Conservation (phyloP, 495 filamentous ascomycete genomes). For the Antarctomyces pellizariae region DNA sequence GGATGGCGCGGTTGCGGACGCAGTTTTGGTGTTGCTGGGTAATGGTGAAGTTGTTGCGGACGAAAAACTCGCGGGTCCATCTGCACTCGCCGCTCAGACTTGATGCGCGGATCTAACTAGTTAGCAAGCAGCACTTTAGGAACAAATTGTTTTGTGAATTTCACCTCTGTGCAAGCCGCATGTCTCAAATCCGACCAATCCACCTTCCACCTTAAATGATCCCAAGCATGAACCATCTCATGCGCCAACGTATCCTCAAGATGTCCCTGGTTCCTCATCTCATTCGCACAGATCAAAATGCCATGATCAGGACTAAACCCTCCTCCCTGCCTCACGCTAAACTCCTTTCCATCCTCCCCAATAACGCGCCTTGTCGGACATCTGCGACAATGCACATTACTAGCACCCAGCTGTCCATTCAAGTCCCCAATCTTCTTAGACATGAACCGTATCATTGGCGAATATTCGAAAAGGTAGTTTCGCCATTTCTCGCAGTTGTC, state of each 20-base stretch:
- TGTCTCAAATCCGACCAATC: slow-evolving; percentile 63
- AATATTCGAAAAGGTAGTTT: slow-evolving; percentile 59
- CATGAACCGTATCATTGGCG: slow-evolving; percentile 70
- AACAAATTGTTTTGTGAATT: slow-evolving; percentile 8
- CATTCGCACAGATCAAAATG: slow-evolving; percentile 77
- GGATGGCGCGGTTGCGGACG: slow-evolving; percentile 54
- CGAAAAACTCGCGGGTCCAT: slow-evolving; percentile 70
- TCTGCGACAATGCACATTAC: slow-evolving; percentile 60
- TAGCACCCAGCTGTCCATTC: slow-evolving; percentile 43
- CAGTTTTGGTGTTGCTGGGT: slow-evolving; percentile 88
- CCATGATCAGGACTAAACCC: slow-evolving; percentile 70
- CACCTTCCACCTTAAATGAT: slow-evolving; percentile 76
- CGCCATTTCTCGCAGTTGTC: slow-evolving; percentile 51
- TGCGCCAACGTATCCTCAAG: slow-evolving; percentile 88
- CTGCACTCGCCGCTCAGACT: slow-evolving; percentile 86
- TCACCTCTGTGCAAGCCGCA: slow-evolving; percentile 85
- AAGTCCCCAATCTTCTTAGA: slow-evolving; percentile 51
- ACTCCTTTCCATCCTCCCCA: slow-evolving; percentile 17
- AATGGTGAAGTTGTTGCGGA: slow-evolving; percentile 58
- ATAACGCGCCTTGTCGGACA: slow-evolving; percentile 26
- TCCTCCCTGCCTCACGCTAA: slow-evolving; percentile 32
- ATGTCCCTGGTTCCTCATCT: slow-evolving; percentile 46
- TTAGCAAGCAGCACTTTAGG: too few relatives aligned
- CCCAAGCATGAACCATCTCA: slow-evolving; percentile 95
- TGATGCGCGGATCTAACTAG: slow-evolving; percentile 70